A percentile compares a stretch with the other conserved stretches of the same genome.
Conservation (phyloP, 768 basidiomycete species). For the Mycena epipterygia region DNA sequence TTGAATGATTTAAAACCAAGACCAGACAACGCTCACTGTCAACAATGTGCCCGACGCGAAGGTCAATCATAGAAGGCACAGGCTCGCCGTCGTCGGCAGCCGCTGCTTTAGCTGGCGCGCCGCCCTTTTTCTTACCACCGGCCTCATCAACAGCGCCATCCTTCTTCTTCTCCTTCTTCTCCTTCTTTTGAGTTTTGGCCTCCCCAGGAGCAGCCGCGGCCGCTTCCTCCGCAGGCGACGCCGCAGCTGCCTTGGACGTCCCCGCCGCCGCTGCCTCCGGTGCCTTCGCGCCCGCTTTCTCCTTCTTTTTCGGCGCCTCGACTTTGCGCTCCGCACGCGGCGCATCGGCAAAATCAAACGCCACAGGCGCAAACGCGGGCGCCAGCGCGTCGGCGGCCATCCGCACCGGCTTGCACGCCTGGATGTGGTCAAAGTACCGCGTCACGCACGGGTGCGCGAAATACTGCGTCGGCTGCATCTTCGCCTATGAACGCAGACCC, state of each 20-base stretch:
- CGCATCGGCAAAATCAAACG: constrained; percentile 82
- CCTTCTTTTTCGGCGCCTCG: constrained; percentile 84
- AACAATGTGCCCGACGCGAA: constrained; percentile 93
- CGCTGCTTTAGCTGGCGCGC: constrained; percentile 58
- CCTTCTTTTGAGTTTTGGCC: constrained; percentile 61
- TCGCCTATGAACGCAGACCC: constrained; percentile 62
- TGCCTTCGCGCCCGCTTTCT: constrained; percentile 61
- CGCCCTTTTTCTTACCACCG: constrained; percentile 53
- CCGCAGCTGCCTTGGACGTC: constrained; percentile 41
- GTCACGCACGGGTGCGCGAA: constrained; percentile 86
- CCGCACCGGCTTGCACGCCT: constrained; percentile 75
- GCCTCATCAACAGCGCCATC: constrained; percentile 54
- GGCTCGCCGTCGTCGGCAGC: constrained; percentile 84
- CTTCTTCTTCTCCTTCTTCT: constrained; percentile 74
- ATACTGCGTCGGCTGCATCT: constrained; percentile 79
- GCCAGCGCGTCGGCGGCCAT: constrained; percentile 64
- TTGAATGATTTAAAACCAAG: not conserved
- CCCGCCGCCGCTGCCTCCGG: constrained; percentile 44
- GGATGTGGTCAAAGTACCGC: constrained; percentile 97
- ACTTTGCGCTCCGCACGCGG: constrained; percentile 81
- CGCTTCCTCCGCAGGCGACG: constrained; percentile 39
- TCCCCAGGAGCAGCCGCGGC: constrained; percentile 23
- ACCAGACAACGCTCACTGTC: constrained; percentile 70
- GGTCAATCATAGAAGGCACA: constrained; percentile 95
- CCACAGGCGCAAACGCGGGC: constrained; percentile 67